Conservation (phyloP, 2,329 filamentous ascomycete species). For the Thelonectria blattea region DNA sequence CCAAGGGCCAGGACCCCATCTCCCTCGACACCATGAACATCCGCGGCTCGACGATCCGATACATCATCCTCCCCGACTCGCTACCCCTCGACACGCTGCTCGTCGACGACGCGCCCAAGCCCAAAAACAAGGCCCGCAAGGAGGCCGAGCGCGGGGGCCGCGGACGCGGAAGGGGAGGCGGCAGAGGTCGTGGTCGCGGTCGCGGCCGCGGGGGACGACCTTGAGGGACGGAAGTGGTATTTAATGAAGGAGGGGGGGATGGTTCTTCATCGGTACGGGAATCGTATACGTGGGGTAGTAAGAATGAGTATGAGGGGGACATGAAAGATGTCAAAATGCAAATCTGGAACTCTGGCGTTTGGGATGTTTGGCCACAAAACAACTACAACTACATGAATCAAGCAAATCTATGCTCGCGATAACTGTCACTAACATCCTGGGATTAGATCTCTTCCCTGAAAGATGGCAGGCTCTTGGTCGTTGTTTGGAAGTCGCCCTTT, state of each 20-base stretch:
- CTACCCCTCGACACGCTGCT: slow-evolving; percentile 93
- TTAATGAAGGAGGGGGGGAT: slow-evolving; percentile 6
- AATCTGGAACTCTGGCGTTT: slow-evolving; percentile 44
- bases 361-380: slow-evolving; percentile 43
- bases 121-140: slow-evolving; percentile 99
- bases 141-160: slow-evolving; percentile 70
- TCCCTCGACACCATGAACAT: slow-evolving; percentile 95
- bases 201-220: slow-evolving; percentile 48
- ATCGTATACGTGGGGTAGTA: slow-evolving; percentile 12
- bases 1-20: slow-evolving; percentile 84
- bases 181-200: slow-evolving; percentile 59
- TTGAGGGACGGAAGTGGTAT: slow-evolving; percentile 12
- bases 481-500: too few relatives aligned
- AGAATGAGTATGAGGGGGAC: slow-evolving; percentile 24
- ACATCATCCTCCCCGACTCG: slow-evolving; percentile 95
- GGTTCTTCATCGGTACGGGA: slow-evolving; percentile 12
- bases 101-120: slow-evolving; percentile 96
- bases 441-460: too few relatives aligned
- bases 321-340: slow-evolving; percentile 35
- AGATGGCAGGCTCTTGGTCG: too few relatives aligned
- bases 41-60: slow-evolving; percentile 93
- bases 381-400: slow-evolving; percentile 38
- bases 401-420: too few relatives aligned
- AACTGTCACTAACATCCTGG: too few relatives aligned
- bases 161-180: slow-evolving; percentile 59